These are phyloP conservation scores for Geosmithia flava DNA, from an alignment of 2,329 filamentous ascomycete species.

Conservation along the genomic window DNA sequence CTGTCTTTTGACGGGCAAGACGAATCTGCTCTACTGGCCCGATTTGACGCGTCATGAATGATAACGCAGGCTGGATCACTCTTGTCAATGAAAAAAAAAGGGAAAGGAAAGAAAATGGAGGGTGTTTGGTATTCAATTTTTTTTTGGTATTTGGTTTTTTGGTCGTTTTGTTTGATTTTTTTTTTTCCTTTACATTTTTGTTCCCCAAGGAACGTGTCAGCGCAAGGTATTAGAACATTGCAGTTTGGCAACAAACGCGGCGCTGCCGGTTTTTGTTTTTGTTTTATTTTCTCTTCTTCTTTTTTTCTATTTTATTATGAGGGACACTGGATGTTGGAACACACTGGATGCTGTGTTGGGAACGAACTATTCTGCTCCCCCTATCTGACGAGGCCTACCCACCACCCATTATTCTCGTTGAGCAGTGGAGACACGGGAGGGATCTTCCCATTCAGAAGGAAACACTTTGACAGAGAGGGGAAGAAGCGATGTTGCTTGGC, in stretches of 20 bases:
- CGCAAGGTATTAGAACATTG: background rate
- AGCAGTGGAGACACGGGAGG: too few species aligned
- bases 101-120: background rate
- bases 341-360: too few species aligned
- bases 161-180: background rate
- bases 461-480: too few species aligned
- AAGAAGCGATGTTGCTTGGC: too few species aligned
- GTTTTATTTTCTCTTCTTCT: too few species aligned
- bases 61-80: background rate
- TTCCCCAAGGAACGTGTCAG: background rate
- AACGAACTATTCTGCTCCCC: too few species aligned
- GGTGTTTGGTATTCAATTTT: background rate
- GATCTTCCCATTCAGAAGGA: too few species aligned
- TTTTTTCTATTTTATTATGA: too few species aligned
- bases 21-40: too few species aligned
- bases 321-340: too few species aligned
- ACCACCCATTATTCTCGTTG: too few species aligned
- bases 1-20: background rate
- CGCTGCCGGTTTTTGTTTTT: background rate
- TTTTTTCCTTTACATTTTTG: background rate
- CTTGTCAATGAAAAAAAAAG: background rate
- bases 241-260: background rate
- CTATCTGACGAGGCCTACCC: too few species aligned
- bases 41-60: background rate
- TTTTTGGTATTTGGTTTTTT: background rate